Evolutionary conservation across 768 basidiomycete species (phyloP).

Genomic region (Psilocybe cyanescens): DNA sequence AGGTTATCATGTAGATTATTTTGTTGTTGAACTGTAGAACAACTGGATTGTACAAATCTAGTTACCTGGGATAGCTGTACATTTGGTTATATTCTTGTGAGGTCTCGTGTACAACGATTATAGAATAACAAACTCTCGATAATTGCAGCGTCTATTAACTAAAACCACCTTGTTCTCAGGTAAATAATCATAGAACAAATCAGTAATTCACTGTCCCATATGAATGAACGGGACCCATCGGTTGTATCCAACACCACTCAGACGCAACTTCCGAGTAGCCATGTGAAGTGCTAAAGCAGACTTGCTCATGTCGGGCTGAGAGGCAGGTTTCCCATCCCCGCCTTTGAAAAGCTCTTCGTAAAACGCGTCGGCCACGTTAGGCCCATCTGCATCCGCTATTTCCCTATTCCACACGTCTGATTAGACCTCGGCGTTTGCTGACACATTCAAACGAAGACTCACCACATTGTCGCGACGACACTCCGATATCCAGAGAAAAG

Average conservation of each 20-base stretch:
- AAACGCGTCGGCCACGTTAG: slow-evolving; percentile 15
- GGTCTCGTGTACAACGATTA: too few relatives aligned
- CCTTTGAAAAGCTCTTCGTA: slow-evolving; percentile 14
- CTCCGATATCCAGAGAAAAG: slow-evolving; percentile 27
- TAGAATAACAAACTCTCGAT: too few relatives aligned
- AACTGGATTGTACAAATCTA: too few relatives aligned
- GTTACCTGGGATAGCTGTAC: too few relatives aligned
- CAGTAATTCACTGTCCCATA: too few relatives aligned
- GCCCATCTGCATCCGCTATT: slow-evolving; percentile 19
- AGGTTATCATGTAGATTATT: too few relatives aligned
- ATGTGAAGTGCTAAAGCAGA: slow-evolving; percentile 9
- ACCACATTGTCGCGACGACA: slow-evolving; percentile 28
- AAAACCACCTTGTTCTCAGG: too few relatives aligned
- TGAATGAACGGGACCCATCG: too few relatives aligned
- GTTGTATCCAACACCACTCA: neutral
- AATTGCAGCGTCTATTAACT: too few relatives aligned
- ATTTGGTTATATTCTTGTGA: too few relatives aligned
- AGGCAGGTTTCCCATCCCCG: neutral
- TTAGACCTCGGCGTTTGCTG: neutral
- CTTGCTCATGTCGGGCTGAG: neutral
- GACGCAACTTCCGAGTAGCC: neutral
- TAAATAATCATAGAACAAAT: too few relatives aligned
- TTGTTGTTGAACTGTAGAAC: too few relatives aligned
- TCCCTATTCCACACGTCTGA: slow-evolving; percentile 2
- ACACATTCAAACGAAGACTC: slow-evolving; percentile 12